Base-by-base conservation (phyloP, 2,329 filamentous ascomycete genomes). In the Hansfordia pulvinata region DNA sequence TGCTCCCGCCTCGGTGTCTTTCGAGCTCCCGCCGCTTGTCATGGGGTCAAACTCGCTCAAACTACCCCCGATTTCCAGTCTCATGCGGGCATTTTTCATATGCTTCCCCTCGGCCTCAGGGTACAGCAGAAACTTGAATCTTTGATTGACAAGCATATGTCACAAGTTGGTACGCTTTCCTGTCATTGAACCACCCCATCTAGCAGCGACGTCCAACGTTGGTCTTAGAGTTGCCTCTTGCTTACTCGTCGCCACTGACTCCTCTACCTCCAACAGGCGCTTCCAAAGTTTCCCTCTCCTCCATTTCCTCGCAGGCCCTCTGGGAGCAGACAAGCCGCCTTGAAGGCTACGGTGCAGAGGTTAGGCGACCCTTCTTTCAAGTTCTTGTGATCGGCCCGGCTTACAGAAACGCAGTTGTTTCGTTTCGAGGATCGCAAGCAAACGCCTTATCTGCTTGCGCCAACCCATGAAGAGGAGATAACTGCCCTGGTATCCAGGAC, bases 381-480 rank as follows among this genome's bases (percentile, higher is more conserved):
- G 21, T 8, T 8, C 13, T 11, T 23, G 5, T 14, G 6, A 13
- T 13, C 11, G 11, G 13, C 10, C 9, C 7, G 6, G n/a, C 13
- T 22, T n/a, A n/a, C n/a, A n/a, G n/a, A n/a, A n/a, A n/a, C 5
- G 8, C 41, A 90, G 76, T 65, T 94, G 12, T 88, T 94, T 39
- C 72, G 69, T 21, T 69, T 96, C 24, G 55, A 65, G 23, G 90
- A 96, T 50, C 72, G 90, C 30, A 90, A 80, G 50, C 69, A 79
- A 6, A 60, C 67, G 1, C 62, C 68, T 4, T 82, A 82, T 34
- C 63, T 98, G 17, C 66, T 98, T 4, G 78, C 85, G 2, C 90
- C 90, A 1, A 98, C 90, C 0, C 90, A 98, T 35, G 90, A 98
- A 46, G 90, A 98, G 49, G 90, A 98, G 47, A 90, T 98, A 39